These are phyloP conservation scores for Aphanocladium album DNA, from an alignment of 2,329 filamentous ascomycete genomes.

Conservation along the genomic window DNA sequence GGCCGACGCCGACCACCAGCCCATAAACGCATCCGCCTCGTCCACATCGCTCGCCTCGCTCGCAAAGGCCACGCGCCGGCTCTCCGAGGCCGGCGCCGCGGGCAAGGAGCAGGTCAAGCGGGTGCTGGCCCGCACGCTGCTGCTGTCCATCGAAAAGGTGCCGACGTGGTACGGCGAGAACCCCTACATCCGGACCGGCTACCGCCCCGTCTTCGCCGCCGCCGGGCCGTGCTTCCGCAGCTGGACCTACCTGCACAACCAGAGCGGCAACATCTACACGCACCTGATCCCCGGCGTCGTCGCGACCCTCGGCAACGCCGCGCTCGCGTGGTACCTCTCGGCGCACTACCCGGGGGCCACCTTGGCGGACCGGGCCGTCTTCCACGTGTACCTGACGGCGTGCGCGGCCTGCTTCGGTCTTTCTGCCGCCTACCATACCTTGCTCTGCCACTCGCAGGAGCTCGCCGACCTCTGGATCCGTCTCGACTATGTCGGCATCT, in stretches of 20 bases:
- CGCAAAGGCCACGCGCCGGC: not conserved
- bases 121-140: not conserved
- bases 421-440: slow-evolving; percentile 34
- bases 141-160: slow-evolving; percentile 25
- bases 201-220: slow-evolving; percentile 37
- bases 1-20: not conserved
- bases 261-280: slow-evolving; percentile 30
- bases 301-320: slow-evolving; percentile 26
- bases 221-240: slow-evolving; percentile 32
- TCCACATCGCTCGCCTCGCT: not conserved
- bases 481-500: slow-evolving; percentile 34
- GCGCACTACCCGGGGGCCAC: slow-evolving; percentile 28
- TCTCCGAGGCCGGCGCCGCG: not conserved
- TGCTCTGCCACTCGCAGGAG: slow-evolving; percentile 34
- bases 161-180: slow-evolving; percentile 40
- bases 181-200: slow-evolving; percentile 35
- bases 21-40: not conserved
- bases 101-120: not conserved
- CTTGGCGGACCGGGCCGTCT: slow-evolving; percentile 31
- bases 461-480: slow-evolving; percentile 32
- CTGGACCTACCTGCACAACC: slow-evolving; percentile 34
- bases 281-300: slow-evolving; percentile 37
- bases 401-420: slow-evolving; percentile 31
- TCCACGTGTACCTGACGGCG: slow-evolving; percentile 34
- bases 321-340: slow-evolving; percentile 20